phyloP scores from a whole-genome alignment of 2,329 filamentous ascomycete genomes.

The Sarocladium brachiariae region DNA sequence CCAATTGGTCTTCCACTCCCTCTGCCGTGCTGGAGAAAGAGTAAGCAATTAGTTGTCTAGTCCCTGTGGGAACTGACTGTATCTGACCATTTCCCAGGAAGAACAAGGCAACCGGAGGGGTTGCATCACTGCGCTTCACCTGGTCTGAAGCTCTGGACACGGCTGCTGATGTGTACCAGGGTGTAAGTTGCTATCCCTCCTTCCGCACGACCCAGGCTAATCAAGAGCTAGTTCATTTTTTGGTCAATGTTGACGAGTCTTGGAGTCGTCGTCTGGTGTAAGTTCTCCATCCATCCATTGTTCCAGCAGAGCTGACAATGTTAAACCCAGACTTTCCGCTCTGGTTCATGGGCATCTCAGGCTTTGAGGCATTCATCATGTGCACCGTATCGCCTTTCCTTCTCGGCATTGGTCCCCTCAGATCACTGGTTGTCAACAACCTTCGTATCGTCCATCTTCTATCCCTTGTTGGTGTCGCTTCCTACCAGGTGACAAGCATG shows the following conservation, averaged over 20 bases:
- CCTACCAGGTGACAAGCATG: conserved; percentile 69
- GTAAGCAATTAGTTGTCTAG: too few relatives aligned
- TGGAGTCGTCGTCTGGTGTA: conserved; percentile 88
- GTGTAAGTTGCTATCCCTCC: conserved; percentile 47
- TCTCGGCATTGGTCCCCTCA: conserved; percentile 63
- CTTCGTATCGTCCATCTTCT: conserved; percentile 66
- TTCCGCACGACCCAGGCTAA: conserved; percentile 15
- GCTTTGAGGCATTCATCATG: conserved; percentile 88
- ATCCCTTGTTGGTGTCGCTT: conserved; percentile 70
- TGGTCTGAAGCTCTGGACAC: conserved; percentile 72
- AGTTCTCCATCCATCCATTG: conserved; percentile 29
- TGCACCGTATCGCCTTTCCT: conserved; percentile 74
- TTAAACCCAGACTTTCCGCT: conserved; percentile 75
- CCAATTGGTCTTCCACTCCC: conserved; percentile 37
- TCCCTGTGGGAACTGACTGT: too few relatives aligned
- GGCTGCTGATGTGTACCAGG: conserved; percentile 83
- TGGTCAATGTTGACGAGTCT: conserved; percentile 92
- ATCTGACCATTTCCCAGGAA: conserved; percentile 48
- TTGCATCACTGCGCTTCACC: conserved; percentile 66
- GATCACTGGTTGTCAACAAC: conserved; percentile 61
- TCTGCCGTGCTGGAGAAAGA: conserved; percentile 60
- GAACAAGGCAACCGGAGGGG: conserved; percentile 62
- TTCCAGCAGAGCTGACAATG: not conserved
- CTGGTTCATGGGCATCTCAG: conserved; percentile 98
- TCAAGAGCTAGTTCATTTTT: conserved; percentile 66